Evolutionary conservation across 176 grass and related monocot genomes (phyloP).

Genomic region (Pontederia paniculata): DNA sequence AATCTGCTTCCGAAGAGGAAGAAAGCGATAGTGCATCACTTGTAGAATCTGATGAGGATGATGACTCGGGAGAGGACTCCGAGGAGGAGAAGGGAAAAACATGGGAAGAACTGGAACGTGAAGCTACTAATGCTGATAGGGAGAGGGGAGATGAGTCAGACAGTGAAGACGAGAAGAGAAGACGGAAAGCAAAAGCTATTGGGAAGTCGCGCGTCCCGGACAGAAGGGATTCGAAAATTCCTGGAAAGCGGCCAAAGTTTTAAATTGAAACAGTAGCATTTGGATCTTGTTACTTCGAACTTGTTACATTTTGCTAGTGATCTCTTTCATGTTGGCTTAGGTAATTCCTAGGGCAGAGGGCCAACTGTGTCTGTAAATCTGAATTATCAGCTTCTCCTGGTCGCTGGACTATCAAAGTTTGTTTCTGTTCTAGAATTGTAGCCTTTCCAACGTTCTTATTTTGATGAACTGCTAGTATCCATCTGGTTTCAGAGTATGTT

Average conservation of each 20-base stretch:
- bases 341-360: too few relatives aligned
- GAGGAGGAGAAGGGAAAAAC: constrained; percentile 97
- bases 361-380: too few relatives aligned
- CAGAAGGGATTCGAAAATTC: constrained; percentile 32
- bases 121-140: constrained; percentile 65
- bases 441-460: too few relatives aligned
- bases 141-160: constrained; percentile 69
- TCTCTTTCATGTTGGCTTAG: too few relatives aligned
- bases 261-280: neutral
- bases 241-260: constrained; percentile 40
- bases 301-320: too few relatives aligned
- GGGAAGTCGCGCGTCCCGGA: constrained; percentile 31
- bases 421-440: too few relatives aligned
- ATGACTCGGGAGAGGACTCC: constrained; percentile 52
- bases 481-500: too few relatives aligned
- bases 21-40: constrained; percentile 40
- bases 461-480: too few relatives aligned
- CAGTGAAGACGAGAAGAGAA: constrained; percentile 67
- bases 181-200: constrained; percentile 41
- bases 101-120: constrained; percentile 78
- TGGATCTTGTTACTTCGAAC: neutral
- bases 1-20: constrained; percentile 59
- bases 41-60: constrained; percentile 50
- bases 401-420: too few relatives aligned
- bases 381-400: too few relatives aligned